Percentiles rank a stretch among this genome's conserved stretches.
These are phyloP conservation scores for Paramecium primaurelia DNA, from an alignment of 73 alveolate species.

Conservation along the genomic window DNA sequence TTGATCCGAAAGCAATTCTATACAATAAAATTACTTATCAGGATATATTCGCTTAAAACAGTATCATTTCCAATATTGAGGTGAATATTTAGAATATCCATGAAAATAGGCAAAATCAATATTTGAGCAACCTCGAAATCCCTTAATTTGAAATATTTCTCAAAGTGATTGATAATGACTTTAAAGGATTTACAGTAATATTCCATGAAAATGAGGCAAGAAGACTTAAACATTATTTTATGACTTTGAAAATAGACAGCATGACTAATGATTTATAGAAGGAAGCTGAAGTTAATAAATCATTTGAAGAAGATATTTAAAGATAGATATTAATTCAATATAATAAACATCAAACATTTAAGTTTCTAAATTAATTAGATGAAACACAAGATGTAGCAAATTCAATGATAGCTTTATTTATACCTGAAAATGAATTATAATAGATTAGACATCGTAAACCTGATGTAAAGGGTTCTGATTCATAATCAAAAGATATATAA, in stretches of 20 bases:
- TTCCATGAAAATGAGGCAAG: slow-evolving; percentile 46
- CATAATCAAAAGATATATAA: neutral
- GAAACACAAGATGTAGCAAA: slow-evolving; percentile 35
- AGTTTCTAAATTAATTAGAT: slow-evolving; percentile 6
- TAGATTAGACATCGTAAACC: slow-evolving; percentile 8
- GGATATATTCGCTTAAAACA: neutral
- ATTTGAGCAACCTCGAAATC: slow-evolving; percentile 11
- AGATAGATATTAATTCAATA: neutral
- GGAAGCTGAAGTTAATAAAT: slow-evolving; percentile 38
- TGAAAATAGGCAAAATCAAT: slow-evolving; percentile 34
- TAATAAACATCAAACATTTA: slow-evolving; percentile 7
- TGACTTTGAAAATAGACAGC: slow-evolving; percentile 19
- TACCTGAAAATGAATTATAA: slow-evolving; percentile 35
- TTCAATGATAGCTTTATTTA: slow-evolving; percentile 39
- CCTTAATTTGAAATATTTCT: slow-evolving; percentile 43
- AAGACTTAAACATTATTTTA: slow-evolving; percentile 23
- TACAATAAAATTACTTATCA: neutral
- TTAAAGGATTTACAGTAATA: slow-evolving; percentile 31
- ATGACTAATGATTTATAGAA: neutral
- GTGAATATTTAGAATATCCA: slow-evolving; percentile 32
- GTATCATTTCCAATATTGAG: slow-evolving; percentile 28
- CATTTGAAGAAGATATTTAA: slow-evolving; percentile 47
- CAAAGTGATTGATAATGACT: slow-evolving; percentile 39
- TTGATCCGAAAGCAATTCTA: slow-evolving; percentile 17
- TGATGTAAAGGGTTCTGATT: neutral